Percentiles rank a stretch among this genome's conserved stretches.
phyloP scores from a whole-genome alignment of 352 stramenopile genomes.

The Pythium rishiriense region DNA sequence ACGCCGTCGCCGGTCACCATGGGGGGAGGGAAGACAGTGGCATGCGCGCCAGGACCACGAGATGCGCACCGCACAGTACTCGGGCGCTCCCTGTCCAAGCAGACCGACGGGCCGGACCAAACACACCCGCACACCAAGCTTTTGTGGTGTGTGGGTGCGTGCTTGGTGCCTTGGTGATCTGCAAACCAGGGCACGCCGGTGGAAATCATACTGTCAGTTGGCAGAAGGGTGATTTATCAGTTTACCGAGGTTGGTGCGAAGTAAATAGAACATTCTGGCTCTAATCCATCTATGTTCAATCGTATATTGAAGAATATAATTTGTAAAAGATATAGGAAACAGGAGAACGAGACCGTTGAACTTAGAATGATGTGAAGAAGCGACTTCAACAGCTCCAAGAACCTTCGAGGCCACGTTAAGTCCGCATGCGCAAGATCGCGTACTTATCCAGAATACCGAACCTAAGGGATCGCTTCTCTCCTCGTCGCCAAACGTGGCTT shows the following conservation, averaged over 20 bases:
- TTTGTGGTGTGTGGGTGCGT: background rate
- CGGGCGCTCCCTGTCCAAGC: background rate
- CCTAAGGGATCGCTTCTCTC: background rate
- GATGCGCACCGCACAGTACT: too few species aligned
- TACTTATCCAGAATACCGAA: conserved; percentile 4
- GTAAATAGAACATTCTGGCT: too few species aligned
- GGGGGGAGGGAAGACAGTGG: background rate
- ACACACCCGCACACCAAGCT: background rate
- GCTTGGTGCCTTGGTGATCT: background rate
- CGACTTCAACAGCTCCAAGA: background rate
- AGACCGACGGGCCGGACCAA: too few species aligned
- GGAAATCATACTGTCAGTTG: background rate
- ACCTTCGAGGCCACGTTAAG: background rate
- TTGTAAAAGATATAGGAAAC: background rate
- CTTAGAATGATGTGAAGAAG: background rate
- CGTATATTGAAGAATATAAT: background rate
- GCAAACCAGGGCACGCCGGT: background rate
- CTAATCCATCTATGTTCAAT: too few species aligned
- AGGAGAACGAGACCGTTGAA: background rate
- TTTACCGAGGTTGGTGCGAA: background rate
- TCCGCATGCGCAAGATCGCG: background rate
- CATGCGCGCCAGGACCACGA: background rate
- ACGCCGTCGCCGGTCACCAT: too few species aligned
- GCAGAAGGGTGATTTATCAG: background rate
- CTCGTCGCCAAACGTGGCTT: background rate